Percentiles rank a stretch among this genome's conserved stretches.
Conservation (phyloP, 192 early-diverging fungal species). For the Thamnidium elegans region DNA sequence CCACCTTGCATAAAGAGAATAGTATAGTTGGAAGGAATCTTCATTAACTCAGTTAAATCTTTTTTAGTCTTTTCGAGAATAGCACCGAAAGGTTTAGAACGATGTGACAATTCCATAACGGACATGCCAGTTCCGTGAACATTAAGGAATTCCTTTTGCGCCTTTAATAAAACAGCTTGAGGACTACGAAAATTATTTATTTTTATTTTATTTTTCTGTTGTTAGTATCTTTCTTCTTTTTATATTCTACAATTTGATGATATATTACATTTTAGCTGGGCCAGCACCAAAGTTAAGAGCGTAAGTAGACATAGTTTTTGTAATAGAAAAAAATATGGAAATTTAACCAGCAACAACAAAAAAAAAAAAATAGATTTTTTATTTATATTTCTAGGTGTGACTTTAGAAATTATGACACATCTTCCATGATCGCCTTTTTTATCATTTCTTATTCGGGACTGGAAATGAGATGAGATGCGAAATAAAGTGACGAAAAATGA, state of each 20-base stretch:
- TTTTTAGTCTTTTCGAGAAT: slow-evolving; percentile 74
- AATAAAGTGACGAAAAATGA: no score
- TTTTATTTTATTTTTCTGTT: no score
- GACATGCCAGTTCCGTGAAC: slow-evolving; percentile 84
- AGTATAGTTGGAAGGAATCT: slow-evolving; percentile 87
- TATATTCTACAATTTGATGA: background rate
- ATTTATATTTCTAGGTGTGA: no score
- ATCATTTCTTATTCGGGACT: no score
- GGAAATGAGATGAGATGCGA: no score
- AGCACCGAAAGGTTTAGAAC: slow-evolving; percentile 76
- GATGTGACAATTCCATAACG: slow-evolving; percentile 95
- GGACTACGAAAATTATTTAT: slow-evolving; percentile 43
- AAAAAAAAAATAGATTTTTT: background rate
- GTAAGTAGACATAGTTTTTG: slow-evolving; percentile 2
- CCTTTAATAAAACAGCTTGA: slow-evolving; percentile 72
- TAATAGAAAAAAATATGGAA: background rate
- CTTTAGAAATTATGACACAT: no score
- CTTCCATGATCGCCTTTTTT: no score
- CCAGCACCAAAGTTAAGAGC: slow-evolving; percentile 88
- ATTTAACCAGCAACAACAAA: no score
- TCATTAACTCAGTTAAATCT: slow-evolving; percentile 66
- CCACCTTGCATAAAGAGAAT: slow-evolving; percentile 96
- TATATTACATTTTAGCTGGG: slow-evolving; percentile 72
- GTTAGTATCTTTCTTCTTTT: background rate
- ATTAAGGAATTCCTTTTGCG: slow-evolving; percentile 80